Evolutionary conservation across 1,284 basidiomycete genomes (phyloP), one percentile per base, ranked within the genome.

Genomic region (Cryptococcus sp.): DNA sequence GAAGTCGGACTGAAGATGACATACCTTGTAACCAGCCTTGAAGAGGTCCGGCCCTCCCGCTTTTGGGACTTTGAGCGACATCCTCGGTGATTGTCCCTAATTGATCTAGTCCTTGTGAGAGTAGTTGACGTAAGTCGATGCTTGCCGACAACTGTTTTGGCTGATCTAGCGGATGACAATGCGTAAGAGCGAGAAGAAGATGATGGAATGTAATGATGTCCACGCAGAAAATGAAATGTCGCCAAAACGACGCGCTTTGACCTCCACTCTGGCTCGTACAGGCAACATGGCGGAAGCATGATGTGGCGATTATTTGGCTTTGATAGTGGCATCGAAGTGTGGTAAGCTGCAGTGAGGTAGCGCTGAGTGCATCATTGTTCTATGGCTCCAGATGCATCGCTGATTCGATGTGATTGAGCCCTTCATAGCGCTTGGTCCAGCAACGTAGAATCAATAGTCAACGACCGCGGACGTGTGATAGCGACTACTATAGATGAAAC

Each of bases 41-140:
- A 97, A 97, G 49, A 98, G 86, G 80, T 92, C 91, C 46, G 74
- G 71, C 40, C 94, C 79, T 66, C 90, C 90, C 47, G 89, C 83
- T 80, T 93, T 93, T 48, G 94, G 94, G 27, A 98, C 92, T 83
- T 94, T 93, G 73, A 97, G 83, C 64, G 92, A 88, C 93, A 96
- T 96, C 48, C 47, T 72, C 60, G 39, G 15, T 6, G 16, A 22
- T 44, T 23, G 19, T n/a, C 53, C 25, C 53, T 47, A 10, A 7
- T 31, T 46, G 16, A 10, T 45, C 42, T n/a, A 22, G 42, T 45
- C 42, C 6, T 4, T 45, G 8, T 45, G n/a, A 45, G 7, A n/a
- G 42, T 15, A 20, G 13, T 4, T 44, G n/a, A 45, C 42, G 42
- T 45, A 8, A 2, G 42, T 35, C 31, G 31, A 35, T 35, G 31